Evolutionary conservation across 768 basidiomycete species (phyloP).

Genomic region (Gymnopilus dilepis): DNA sequence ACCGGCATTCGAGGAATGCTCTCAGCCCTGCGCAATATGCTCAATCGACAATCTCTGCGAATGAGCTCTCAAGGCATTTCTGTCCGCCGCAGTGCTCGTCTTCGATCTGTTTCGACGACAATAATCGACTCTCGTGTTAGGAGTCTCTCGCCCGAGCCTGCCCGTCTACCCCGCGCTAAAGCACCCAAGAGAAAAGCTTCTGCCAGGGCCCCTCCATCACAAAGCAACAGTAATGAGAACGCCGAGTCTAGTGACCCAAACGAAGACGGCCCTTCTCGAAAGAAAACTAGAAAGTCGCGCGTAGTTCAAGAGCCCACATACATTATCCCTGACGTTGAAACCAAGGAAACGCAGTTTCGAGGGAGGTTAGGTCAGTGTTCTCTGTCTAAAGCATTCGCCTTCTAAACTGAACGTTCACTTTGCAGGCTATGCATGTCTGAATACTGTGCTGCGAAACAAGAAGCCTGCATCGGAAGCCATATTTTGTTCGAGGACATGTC

Average conservation of each 20-base stretch:
- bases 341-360: slow-evolving; percentile 69
- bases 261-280: not conserved
- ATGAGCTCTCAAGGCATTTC: not conserved
- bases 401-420: not conserved
- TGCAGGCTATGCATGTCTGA: slow-evolving; percentile 80
- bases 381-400: not conserved
- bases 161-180: not conserved
- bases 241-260: not conserved
- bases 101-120: not conserved
- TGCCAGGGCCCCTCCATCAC: not conserved
- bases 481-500: slow-evolving; percentile 78
- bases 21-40: not conserved
- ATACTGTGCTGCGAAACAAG: slow-evolving; percentile 76
- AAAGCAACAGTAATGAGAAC: not conserved
- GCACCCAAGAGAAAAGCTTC: not conserved
- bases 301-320: slow-evolving; percentile 56
- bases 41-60: not conserved
- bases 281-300: not conserved
- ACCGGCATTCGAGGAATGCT: not conserved
- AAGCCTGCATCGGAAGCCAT: slow-evolving; percentile 69
- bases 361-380: slow-evolving; percentile 57
- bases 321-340: slow-evolving; percentile 73
- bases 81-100: not conserved
- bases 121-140: too few species aligned
- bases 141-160: not conserved